Conservation (phyloP, 108 stramenopile species). For the Nitzschia sp. region DNA sequence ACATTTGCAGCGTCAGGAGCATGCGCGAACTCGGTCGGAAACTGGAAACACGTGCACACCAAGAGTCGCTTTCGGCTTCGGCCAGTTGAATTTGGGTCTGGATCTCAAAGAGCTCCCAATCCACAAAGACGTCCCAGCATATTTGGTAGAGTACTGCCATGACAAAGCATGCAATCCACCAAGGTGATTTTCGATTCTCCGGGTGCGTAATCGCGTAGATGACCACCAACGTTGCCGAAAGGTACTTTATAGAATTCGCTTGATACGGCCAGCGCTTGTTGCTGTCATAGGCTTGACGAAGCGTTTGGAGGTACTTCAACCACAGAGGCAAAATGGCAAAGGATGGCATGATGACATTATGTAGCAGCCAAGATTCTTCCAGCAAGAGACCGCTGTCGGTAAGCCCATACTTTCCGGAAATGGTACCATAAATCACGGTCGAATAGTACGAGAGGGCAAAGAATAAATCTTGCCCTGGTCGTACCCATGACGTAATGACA, state of each 20-base stretch:
- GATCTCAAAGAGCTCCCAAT: slow-evolving; percentile 85
- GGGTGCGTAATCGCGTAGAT: slow-evolving; percentile 88
- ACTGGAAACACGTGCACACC: slow-evolving; percentile 49
- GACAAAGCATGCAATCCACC: slow-evolving; percentile 68
- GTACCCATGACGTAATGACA: slow-evolving; percentile 73
- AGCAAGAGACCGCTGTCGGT: slow-evolving; percentile 55
- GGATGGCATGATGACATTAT: slow-evolving; percentile 76
- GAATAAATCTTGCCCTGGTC: slow-evolving; percentile 78
- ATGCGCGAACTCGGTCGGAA: slow-evolving; percentile 47
- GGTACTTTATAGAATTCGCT: slow-evolving; percentile 86
- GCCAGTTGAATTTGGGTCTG: slow-evolving; percentile 38
- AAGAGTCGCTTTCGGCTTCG: slow-evolving; percentile 11
- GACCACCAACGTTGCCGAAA: slow-evolving; percentile 72
- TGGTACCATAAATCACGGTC: slow-evolving; percentile 65
- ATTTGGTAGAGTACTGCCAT: slow-evolving; percentile 76
- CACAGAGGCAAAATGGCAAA: slow-evolving; percentile 76
- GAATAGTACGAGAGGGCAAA: slow-evolving; percentile 79
- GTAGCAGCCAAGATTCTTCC: slow-evolving; percentile 70
- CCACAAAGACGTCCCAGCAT: slow-evolving; percentile 83
- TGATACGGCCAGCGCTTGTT: slow-evolving; percentile 82
- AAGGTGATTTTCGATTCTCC: slow-evolving; percentile 55
- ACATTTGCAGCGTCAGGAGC: slow-evolving; percentile 41
- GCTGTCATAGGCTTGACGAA: slow-evolving; percentile 78
- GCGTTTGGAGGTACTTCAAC: slow-evolving; percentile 81
- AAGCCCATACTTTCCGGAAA: slow-evolving; percentile 59